Percentiles rank a stretch among this genome's conserved stretches.
Conservation (phyloP, 192 early-diverging fungal species). For the Gonapodya sp. region DNA sequence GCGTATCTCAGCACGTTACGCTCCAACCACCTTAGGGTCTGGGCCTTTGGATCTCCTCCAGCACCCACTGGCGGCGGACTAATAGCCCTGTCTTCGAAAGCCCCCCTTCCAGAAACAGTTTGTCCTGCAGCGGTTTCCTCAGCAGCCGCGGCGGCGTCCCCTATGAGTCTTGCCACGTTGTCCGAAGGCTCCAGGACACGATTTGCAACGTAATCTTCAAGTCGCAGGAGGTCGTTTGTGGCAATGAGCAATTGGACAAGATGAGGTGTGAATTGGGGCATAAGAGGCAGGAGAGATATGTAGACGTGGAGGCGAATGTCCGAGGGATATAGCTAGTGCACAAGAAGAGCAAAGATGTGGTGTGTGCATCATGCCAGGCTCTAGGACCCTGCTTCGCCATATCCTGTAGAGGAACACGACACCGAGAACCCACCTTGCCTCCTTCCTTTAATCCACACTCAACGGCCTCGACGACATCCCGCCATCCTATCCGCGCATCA, state of each 20-base stretch:
- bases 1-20: background rate
- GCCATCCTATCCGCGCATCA: background rate
- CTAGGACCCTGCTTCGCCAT: too few relatives aligned
- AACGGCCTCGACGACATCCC: background rate
- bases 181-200: background rate
- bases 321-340: background rate
- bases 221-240: background rate
- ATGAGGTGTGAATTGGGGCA: background rate
- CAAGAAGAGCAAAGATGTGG: background rate
- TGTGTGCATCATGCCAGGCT: background rate
- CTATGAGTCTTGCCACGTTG: background rate
- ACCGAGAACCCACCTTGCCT: too few relatives aligned
- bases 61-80: background rate
- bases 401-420: too few relatives aligned
- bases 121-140: background rate
- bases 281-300: background rate
- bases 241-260: background rate
- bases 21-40: background rate
- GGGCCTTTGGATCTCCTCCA: background rate
- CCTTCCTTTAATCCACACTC: too few relatives aligned
- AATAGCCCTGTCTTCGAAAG: background rate
- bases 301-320: background rate
- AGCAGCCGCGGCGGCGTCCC: background rate
- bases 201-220: background rate
- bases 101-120: background rate